phyloP scores from a whole-genome alignment of 495 filamentous ascomycete species.

The Penicillium chermesinum region DNA sequence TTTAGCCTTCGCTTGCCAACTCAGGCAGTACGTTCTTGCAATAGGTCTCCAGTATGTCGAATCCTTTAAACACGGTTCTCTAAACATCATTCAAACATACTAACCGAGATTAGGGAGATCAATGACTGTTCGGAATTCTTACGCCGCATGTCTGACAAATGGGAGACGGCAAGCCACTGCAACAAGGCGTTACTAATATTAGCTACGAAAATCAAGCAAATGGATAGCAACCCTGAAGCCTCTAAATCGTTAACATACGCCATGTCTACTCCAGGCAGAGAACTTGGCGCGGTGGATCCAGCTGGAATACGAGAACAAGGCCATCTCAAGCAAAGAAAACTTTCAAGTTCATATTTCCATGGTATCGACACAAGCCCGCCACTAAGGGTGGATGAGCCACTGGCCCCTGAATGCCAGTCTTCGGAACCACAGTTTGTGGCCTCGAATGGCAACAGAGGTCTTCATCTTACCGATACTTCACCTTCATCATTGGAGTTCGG shows the following conservation, averaged over 20 bases:
- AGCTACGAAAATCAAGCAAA: slow-evolving; percentile 22
- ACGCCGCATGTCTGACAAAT: slow-evolving; percentile 33
- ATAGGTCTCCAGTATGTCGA: slow-evolving; percentile 33
- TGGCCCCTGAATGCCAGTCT: background rate
- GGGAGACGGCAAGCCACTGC: slow-evolving; percentile 40
- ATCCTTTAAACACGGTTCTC: background rate
- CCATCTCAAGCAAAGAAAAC: background rate
- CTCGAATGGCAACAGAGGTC: background rate
- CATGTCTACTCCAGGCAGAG: slow-evolving; percentile 1
- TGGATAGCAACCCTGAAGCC: background rate
- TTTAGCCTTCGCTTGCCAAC: slow-evolving; percentile 38
- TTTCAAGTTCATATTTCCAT: background rate
- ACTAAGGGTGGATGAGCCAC: background rate
- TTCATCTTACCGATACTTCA: background rate
- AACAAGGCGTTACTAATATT: slow-evolving; percentile 29
- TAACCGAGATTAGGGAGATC: slow-evolving; percentile 28
- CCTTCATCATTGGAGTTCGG: background rate
- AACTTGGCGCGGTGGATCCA: background rate
- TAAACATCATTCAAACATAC: background rate
- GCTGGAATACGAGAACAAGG: background rate
- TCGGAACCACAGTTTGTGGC: background rate
- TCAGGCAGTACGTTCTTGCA: slow-evolving; percentile 32
- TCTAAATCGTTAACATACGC: slow-evolving; percentile 13
- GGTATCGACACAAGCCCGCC: background rate
- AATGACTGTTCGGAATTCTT: slow-evolving; percentile 27